Percentiles rank a stretch among this genome's conserved stretches.
Conservation (phyloP, 805 yeast species). For the Candida peoriensis region DNA sequence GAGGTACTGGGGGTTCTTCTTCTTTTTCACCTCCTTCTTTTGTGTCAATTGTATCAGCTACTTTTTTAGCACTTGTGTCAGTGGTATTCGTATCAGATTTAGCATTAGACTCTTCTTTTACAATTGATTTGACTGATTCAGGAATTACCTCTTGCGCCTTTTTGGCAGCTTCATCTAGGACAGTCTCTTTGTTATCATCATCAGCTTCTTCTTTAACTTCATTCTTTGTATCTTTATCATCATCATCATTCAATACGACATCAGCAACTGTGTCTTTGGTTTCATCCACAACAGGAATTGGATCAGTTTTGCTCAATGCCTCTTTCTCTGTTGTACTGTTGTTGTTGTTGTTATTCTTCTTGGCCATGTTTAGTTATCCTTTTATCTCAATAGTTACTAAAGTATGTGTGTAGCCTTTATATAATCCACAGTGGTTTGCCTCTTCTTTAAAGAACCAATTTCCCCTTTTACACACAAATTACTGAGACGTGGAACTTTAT, state of each 20-base stretch:
- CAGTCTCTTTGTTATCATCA: slow-evolving; percentile 1
- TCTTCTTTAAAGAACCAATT: too few species aligned
- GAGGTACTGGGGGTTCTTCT: slow-evolving; percentile 26
- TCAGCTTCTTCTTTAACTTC: slow-evolving; percentile 3
- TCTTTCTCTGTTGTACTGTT: slow-evolving; percentile 6
- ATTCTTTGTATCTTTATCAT: slow-evolving; percentile 1
- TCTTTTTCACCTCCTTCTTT: slow-evolving; percentile 3
- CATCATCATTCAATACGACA: slow-evolving; percentile 6
- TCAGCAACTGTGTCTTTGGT: not conserved
- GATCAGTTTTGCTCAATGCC: slow-evolving; percentile 9
- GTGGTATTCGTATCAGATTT: not conserved
- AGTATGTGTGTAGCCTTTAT: too few species aligned
- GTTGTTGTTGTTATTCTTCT: slow-evolving; percentile 10
- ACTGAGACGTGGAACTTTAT: too few species aligned
- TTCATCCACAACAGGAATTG: too few species aligned
- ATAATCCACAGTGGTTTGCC: too few species aligned
- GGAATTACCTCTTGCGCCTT: slow-evolving; percentile 2
- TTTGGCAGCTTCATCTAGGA: not conserved
- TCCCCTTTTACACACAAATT: too few species aligned
- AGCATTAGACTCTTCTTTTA: too few species aligned
- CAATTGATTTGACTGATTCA: not conserved
- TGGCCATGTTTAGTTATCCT: not conserved
- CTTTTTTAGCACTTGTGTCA: too few species aligned
- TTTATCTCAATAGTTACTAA: too few species aligned
- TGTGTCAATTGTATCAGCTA: too few species aligned